A percentile compares a stretch with the other conserved stretches of the same genome.
phyloP scores from a whole-genome alignment of 2,329 filamentous ascomycete genomes.

The Colletotrichum sp. region DNA sequence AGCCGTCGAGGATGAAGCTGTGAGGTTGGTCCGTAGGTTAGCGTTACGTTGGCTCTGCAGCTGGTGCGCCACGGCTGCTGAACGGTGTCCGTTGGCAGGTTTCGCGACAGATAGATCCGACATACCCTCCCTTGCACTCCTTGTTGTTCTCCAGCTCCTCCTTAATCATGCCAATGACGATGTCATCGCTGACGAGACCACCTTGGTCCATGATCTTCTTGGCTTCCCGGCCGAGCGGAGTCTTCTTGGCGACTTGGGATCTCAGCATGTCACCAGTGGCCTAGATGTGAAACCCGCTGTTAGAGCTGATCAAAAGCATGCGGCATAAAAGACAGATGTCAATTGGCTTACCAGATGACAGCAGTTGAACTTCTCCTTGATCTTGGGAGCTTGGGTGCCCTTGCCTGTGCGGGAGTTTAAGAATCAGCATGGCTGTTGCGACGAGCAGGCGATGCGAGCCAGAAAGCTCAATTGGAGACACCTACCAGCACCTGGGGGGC shows the following conservation, averaged over 20 bases:
- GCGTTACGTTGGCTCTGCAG: not conserved
- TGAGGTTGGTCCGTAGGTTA: not conserved
- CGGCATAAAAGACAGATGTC: not conserved
- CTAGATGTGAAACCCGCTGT: conserved; percentile 48
- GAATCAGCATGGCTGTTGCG: not conserved
- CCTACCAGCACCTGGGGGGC: conserved; percentile 95
- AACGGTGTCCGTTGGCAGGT: not conserved
- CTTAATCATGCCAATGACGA: conserved; percentile 99
- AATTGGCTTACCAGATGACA: conserved; percentile 84
- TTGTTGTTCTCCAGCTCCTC: conserved; percentile 91
- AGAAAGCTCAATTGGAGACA: conserved; percentile 25
- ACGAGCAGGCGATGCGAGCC: not conserved
- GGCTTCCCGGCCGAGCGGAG: conserved; percentile 87
- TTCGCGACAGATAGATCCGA: not conserved
- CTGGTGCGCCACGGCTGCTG: not conserved
- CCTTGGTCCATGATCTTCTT: conserved; percentile 99
- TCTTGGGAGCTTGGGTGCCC: conserved; percentile 96
- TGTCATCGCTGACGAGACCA: conserved; percentile 96
- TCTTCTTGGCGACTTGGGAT: conserved; percentile 98
- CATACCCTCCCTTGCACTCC: conserved; percentile 96
- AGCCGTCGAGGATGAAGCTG: conserved; percentile 98
- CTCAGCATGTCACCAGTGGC: conserved; percentile 99
- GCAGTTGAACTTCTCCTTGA: conserved; percentile 97
- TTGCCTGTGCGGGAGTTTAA: conserved; percentile 71
- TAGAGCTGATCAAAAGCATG: conserved; percentile 5